phyloP scores from a whole-genome alignment of 208 protist species.

The Leishmania turanica region DNA sequence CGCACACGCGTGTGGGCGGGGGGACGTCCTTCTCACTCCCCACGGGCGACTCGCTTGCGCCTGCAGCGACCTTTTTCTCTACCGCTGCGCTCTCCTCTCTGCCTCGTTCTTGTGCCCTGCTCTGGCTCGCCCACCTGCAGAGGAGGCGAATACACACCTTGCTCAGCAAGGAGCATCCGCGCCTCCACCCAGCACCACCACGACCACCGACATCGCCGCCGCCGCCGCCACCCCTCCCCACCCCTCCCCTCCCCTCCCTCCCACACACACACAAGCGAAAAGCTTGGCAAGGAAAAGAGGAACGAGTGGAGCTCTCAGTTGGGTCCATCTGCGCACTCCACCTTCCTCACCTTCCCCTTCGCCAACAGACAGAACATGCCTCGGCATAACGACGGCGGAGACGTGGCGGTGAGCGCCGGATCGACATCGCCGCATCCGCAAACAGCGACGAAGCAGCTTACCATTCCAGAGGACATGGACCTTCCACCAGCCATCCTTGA shows the following conservation, averaged over 20 bases:
- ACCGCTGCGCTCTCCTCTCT: too few species aligned
- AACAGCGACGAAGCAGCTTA: not conserved
- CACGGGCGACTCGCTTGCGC: too few species aligned
- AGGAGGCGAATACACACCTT: not conserved
- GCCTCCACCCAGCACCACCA: not conserved
- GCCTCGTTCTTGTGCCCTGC: too few species aligned
- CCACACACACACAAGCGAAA: not conserved
- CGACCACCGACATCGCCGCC: not conserved
- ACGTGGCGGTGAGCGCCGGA: not conserved
- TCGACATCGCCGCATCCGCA: conserved; percentile 7
- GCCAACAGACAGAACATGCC: not conserved
- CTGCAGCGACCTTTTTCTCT: too few species aligned
- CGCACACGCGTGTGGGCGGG: too few species aligned
- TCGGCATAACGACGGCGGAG: not conserved
- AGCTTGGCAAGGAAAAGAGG: not conserved
- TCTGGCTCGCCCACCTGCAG: not conserved
- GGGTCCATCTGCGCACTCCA: not conserved
- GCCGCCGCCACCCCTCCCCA: not conserved
- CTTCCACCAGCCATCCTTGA: conserved; percentile 17
- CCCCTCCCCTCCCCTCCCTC: not conserved
- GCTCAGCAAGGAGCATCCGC: not conserved
- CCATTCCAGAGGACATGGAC: not conserved
- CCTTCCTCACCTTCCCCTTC: not conserved
- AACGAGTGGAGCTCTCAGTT: not conserved
- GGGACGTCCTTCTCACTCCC: too few species aligned